A percentile compares a stretch with the other conserved stretches of the same genome.
Conservation (phyloP, 495 filamentous ascomycete genomes). For the Tuber melanosporum region DNA sequence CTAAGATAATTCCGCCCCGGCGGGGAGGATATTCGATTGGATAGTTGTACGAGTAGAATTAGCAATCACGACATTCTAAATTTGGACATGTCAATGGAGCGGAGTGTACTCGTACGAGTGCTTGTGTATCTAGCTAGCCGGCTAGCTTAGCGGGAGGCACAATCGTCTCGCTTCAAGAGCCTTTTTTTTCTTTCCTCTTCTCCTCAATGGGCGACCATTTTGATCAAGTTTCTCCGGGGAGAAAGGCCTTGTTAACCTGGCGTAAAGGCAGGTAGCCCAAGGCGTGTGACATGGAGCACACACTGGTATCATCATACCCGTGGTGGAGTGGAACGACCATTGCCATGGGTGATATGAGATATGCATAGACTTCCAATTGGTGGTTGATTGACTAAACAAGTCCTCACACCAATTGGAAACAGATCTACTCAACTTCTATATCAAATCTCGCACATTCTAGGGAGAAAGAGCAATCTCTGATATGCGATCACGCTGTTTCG, state of each 20-base stretch:
- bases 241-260: background rate
- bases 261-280: too few species aligned
- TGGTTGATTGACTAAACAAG: background rate
- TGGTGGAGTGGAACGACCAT: background rate
- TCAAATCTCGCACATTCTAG: too few species aligned
- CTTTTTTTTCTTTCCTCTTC: too few species aligned
- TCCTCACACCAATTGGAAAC: background rate
- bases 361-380: background rate
- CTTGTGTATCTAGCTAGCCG: background rate
- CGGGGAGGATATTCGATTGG: too few species aligned
- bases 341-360: background rate
- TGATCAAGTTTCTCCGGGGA: background rate
- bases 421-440: background rate
- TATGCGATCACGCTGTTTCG: too few species aligned
- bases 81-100: background rate
- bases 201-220: too few species aligned
- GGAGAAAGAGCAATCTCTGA: too few species aligned
- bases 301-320: too few species aligned
- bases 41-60: background rate
- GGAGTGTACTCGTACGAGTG: too few species aligned
- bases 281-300: too few species aligned
- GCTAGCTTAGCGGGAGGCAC: background rate
- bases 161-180: background rate
- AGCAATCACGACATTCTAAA: background rate
- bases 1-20: background rate